A percentile compares a stretch with the other conserved stretches of the same genome.
phyloP scores from a whole-genome alignment of 495 filamentous ascomycete genomes.

The Penicillium psychrofluorescens region DNA sequence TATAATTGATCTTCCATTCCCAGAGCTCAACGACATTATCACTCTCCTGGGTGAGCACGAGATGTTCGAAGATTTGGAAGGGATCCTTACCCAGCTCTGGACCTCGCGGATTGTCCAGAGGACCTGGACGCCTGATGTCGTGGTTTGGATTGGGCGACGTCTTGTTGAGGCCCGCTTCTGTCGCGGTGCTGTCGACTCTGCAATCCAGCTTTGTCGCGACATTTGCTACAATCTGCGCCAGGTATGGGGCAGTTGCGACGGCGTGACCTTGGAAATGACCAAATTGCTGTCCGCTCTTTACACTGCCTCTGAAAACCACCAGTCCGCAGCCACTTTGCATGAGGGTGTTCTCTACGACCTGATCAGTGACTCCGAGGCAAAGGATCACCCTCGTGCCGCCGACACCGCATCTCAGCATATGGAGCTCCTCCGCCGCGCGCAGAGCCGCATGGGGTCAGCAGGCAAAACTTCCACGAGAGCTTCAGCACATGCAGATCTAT shows the following conservation, averaged over 20 bases:
- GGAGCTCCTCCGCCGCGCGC: slow-evolving; percentile 42
- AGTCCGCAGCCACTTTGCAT: slow-evolving; percentile 47
- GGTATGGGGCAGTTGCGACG: slow-evolving; percentile 47
- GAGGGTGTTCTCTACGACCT: slow-evolving; percentile 45
- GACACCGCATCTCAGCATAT: slow-evolving; percentile 40
- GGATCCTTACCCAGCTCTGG: slow-evolving; percentile 52
- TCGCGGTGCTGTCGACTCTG: slow-evolving; percentile 30
- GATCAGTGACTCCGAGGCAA: slow-evolving; percentile 35
- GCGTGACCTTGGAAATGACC: slow-evolving; percentile 46
- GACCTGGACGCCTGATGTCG: slow-evolving; percentile 45
- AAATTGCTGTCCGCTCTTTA: slow-evolving; percentile 49
- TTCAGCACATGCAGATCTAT: slow-evolving; percentile 18
- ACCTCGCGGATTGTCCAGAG: slow-evolving; percentile 52
- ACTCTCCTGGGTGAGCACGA: slow-evolving; percentile 51
- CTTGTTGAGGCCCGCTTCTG: slow-evolving; percentile 52
- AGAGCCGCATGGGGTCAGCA: slow-evolving; percentile 20
- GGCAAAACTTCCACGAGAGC: slow-evolving; percentile 12
- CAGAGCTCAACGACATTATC: slow-evolving; percentile 47
- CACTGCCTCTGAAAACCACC: slow-evolving; percentile 39
- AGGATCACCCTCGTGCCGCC: slow-evolving; percentile 22
- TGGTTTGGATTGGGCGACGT: slow-evolving; percentile 49
- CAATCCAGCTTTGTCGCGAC: slow-evolving; percentile 49
- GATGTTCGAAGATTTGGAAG: slow-evolving; percentile 53
- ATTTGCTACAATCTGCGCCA: slow-evolving; percentile 60
- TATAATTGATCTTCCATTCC: slow-evolving; percentile 43